Conservation (phyloP, 2,329 filamentous ascomycete species). For the Exophiala alcalophila region DNA sequence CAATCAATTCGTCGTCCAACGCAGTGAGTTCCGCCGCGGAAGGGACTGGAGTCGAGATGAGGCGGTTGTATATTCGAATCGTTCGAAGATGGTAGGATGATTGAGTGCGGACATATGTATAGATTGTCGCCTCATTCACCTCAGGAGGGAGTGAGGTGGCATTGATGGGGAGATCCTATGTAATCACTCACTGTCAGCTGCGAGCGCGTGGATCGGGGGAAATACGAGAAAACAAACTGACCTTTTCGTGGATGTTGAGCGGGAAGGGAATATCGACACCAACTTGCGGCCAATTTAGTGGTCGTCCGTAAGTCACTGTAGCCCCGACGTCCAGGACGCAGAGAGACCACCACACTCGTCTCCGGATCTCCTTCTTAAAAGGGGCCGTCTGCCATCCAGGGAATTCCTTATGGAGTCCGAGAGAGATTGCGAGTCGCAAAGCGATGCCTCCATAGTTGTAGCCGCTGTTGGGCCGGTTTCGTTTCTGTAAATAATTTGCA, state of each 20-base stretch:
- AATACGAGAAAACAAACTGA: constrained; percentile 1
- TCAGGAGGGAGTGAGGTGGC: constrained; percentile 40
- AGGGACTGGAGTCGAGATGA: constrained; percentile 43
- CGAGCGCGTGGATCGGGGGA: not conserved
- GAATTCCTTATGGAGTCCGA: constrained; percentile 53
- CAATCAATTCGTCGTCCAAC: constrained; percentile 41
- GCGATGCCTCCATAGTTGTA: constrained; percentile 54
- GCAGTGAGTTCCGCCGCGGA: constrained; percentile 42
- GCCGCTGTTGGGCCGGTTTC: constrained; percentile 51
- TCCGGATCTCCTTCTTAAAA: constrained; percentile 41
- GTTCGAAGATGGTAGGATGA: constrained; percentile 44
- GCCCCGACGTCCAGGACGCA: constrained; percentile 56
- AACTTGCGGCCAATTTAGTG: constrained; percentile 46
- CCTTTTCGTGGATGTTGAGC: constrained; percentile 26
- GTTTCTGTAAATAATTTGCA: constrained; percentile 53
- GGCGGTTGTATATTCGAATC: constrained; percentile 45
- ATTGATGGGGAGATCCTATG: constrained; percentile 32
- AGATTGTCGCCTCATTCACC: constrained; percentile 41
- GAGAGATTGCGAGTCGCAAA: constrained; percentile 49
- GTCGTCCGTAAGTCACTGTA: constrained; percentile 50
- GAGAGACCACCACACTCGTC: constrained; percentile 54
- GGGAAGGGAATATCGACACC: constrained; percentile 31
- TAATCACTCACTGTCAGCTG: not conserved
- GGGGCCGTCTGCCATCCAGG: constrained; percentile 47
- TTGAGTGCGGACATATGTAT: constrained; percentile 44